Evolutionary conservation across 139 green algal species (phyloP), one percentile per base, ranked within the genome.

Genomic region (Chlorella sp.): DNA sequence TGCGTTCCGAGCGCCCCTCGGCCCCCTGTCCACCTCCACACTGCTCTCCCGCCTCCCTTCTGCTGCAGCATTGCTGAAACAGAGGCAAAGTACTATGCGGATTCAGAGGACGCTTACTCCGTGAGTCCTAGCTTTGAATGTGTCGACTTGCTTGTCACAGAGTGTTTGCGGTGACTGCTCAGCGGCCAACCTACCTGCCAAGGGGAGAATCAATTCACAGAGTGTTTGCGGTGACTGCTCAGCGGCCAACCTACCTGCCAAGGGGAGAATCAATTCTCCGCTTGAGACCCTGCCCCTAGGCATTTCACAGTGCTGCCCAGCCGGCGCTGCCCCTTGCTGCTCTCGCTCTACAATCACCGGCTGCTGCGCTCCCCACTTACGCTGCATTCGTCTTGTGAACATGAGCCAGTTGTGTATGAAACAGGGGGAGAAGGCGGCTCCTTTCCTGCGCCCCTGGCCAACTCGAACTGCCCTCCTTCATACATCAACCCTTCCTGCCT

Each of bases 71-170:
- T 99, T 32, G 91, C 97, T 75, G 98, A 99, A 88, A 94, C 94
- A 0, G 98, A 99, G 91, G 93, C 94, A 60, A 99, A 99, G 90
- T 99, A 99, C 94, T 99, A 99, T 86, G 98, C 98, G 19, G 81
- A 75, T 32, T n/a, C 21, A 2, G 64, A 71, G 64, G 64, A 71
- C 64, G 64, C 36, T 57, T 34, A 22, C 69, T 77, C 28, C 26
- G 11, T 37, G 69, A 15, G 26, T 15, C 26, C n/a, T 77, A 3
- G 4, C 2, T 77, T 18, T 34, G 16, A 34, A 34, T 37, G 69
- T 28, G 4, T 3, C 28, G 69, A 37, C 69, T 37, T 18, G 12
- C 15, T 3, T 34, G 4, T 36, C 60, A 68, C 60, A 68, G 4
- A 77, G 21, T 71, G 64, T 71, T 2, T 28, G 64, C 21, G 11